These are phyloP conservation scores for Zalaria obscura DNA, from an alignment of 2,329 filamentous ascomycete species.

Conservation along the genomic window DNA sequence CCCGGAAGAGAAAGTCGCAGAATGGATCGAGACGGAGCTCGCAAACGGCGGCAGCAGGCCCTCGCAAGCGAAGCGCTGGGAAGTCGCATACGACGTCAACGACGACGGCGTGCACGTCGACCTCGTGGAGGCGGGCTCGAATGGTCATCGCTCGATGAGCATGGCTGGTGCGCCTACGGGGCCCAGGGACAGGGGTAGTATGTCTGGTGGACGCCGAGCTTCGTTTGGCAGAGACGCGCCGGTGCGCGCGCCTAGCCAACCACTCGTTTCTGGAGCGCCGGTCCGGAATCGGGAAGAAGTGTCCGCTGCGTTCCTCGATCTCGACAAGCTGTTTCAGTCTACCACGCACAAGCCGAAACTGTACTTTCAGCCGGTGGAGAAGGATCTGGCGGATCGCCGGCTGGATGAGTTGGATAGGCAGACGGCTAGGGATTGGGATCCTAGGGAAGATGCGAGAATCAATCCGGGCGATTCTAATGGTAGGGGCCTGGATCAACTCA, in stretches of 20 bases:
- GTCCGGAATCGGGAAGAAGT: constrained; percentile 4
- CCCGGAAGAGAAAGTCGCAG: constrained; percentile 54
- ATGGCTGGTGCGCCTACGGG: constrained; percentile 15
- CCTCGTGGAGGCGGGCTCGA: constrained; percentile 18
- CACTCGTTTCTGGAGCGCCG: not conserved
- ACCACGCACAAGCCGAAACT: constrained; percentile 49
- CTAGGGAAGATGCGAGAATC: constrained; percentile 10
- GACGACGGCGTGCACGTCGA: constrained; percentile 17
- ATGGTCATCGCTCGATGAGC: not conserved
- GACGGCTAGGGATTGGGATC: constrained; percentile 27
- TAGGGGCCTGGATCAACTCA: constrained; percentile 20
- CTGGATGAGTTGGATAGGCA: constrained; percentile 42
- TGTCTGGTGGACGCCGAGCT: constrained; percentile 4
- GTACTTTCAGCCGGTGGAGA: constrained; percentile 51
- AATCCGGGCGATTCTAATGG: constrained; percentile 11
- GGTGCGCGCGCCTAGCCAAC: not conserved
- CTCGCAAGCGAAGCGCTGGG: constrained; percentile 42
- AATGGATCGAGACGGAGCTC: constrained; percentile 60
- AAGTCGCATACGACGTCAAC: constrained; percentile 35
- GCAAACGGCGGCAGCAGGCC: constrained; percentile 14
- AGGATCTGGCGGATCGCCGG: constrained; percentile 49
- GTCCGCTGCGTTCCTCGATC: constrained; percentile 31
- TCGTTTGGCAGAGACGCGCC: constrained; percentile 1
- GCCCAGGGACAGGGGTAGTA: constrained; percentile 10
- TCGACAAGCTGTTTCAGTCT: constrained; percentile 46